Evolutionary conservation across 108 stramenopile species (phyloP), one percentile per base, ranked within the genome.

Genomic region (Chaetoceros tenuissimus): DNA sequence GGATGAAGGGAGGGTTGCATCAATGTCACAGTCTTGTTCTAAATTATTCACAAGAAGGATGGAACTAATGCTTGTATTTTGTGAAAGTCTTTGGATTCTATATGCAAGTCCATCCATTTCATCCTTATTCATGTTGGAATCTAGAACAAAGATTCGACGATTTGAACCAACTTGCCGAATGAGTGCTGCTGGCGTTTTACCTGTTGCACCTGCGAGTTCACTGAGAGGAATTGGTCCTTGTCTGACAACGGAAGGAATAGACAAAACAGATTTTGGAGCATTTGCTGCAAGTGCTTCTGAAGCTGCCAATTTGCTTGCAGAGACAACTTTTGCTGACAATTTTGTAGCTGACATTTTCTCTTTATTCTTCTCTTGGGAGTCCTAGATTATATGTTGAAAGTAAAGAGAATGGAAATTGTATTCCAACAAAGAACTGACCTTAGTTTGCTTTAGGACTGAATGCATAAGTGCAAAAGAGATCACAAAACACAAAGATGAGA

Each of bases 31-130:
- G 30, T 71, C 72, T 23, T 78, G 58, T 28, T 79, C 71, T 5
- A 70, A 20, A 46, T 82, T 79, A 59, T 87, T 85, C 5, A 78
- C 84, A 51, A 92, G 70, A 19, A 92, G 58, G 16, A 92, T 53
- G 46, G 71, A 72, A 46, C 75, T 86, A 46, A 92, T 68, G 22
- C 46, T 64, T 20, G 69, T 68, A 55, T 83, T 88, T 24, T 70
- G 79, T 27, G 80, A 62, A 51, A 92, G 47, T 23, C 68, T 60
- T 0, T 62, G 65, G 23, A 92, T 77, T 10, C 86, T 79, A 62
- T 82, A 76, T 10, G 86, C 77, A 59, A 92, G 57, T 10, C 86
- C 90, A 31, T 92, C 78, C 55, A 87, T 66, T 64, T 87, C 84
- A 17, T 48, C 51, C 2, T 78, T 64, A 0, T 70, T 70, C 53